Conservation (phyloP, 2,329 filamentous ascomycete genomes). For the Verticillium isaacii region DNA sequence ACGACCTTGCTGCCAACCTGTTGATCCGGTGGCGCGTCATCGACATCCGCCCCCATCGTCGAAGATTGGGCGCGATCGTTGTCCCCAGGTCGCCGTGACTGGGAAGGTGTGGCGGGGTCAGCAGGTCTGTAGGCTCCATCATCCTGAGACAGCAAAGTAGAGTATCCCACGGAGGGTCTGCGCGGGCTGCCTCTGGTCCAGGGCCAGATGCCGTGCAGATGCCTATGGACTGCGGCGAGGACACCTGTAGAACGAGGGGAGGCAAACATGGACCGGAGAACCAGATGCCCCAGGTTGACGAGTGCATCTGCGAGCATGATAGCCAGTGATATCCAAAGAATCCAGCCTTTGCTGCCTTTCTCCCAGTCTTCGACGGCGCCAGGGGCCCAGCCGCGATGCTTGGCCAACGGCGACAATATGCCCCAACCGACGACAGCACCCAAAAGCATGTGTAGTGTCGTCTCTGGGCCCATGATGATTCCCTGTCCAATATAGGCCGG, state of each 20-base stretch:
- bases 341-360: slow-evolving; percentile 93
- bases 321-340: slow-evolving; percentile 91
- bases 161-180: background rate
- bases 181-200: background rate
- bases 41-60: slow-evolving; percentile 16
- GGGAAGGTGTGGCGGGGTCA: background rate
- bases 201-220: background rate
- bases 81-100: background rate
- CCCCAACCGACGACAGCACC: slow-evolving; percentile 90
- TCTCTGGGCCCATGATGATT: slow-evolving; percentile 96
- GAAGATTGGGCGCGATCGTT: background rate
- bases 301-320: slow-evolving; percentile 97
- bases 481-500: slow-evolving; percentile 97
- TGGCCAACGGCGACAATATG: slow-evolving; percentile 82
- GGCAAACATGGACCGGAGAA: slow-evolving; percentile 52
- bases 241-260: too few relatives aligned
- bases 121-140: too few relatives aligned
- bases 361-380: slow-evolving; percentile 87
- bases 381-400: slow-evolving; percentile 81
- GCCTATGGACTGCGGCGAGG: background rate
- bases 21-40: slow-evolving; percentile 80
- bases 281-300: slow-evolving; percentile 77
- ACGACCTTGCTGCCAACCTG: slow-evolving; percentile 71
- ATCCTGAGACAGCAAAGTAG: background rate
- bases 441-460: slow-evolving; percentile 91